phyloP scores from a whole-genome alignment of 306 rosid species.

The Arachis stenosperma region DNA sequence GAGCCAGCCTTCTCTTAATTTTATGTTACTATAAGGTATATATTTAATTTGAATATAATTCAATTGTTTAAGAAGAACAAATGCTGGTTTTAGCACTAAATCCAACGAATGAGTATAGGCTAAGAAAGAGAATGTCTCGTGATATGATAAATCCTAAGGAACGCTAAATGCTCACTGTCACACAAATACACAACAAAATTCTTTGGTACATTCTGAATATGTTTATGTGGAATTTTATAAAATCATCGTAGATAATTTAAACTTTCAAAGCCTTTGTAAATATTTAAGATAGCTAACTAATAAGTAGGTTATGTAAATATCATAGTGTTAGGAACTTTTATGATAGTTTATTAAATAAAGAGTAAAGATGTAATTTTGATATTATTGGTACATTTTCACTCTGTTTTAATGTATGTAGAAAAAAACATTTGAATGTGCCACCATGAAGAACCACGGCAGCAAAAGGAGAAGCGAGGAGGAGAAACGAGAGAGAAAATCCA shows the following conservation, averaged over 20 bases:
- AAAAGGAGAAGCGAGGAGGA: too few relatives aligned
- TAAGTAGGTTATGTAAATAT: not conserved
- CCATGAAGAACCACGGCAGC: too few relatives aligned
- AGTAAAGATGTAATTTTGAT: too few relatives aligned
- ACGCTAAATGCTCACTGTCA: slow-evolving; percentile 16
- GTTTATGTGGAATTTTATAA: not conserved
- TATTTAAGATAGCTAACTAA: not conserved
- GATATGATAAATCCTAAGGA: slow-evolving; percentile 20
- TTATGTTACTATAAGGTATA: not conserved
- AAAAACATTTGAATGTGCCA: too few relatives aligned
- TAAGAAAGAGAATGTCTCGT: too few relatives aligned
- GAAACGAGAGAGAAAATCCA: too few relatives aligned
- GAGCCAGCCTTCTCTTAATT: slow-evolving; percentile 18
- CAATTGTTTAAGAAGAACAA: not conserved
- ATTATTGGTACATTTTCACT: too few relatives aligned
- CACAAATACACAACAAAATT: not conserved
- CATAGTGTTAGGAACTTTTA: not conserved
- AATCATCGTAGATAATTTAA: not conserved
- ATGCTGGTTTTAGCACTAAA: too few relatives aligned
- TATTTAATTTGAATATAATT: not conserved
- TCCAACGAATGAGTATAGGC: not conserved
- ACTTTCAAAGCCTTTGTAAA: not conserved
- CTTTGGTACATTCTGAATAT: not conserved
- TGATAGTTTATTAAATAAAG: not conserved
- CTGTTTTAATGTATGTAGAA: too few relatives aligned